A percentile compares a stretch with the other conserved stretches of the same genome.
These are phyloP conservation scores for Monilinia fructigena DNA, from an alignment of 2,329 filamentous ascomycete genomes.

Conservation along the genomic window DNA sequence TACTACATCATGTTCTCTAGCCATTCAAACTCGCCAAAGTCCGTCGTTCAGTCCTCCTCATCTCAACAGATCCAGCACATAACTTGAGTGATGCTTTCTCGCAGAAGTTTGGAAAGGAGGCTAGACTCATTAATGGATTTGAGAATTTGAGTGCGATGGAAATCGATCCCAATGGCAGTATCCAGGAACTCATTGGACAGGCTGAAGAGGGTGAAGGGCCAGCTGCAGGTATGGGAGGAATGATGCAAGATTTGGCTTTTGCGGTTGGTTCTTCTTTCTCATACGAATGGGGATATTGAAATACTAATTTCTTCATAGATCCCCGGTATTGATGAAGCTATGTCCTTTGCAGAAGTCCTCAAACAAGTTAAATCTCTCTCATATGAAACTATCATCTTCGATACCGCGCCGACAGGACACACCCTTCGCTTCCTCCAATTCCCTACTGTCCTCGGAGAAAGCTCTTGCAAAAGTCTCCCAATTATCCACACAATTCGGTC, in stretches of 20 bases:
- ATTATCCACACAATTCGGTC: constrained; percentile 90
- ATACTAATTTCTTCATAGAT: constrained; percentile 59
- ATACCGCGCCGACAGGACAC: constrained; percentile 96
- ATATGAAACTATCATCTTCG: constrained; percentile 99
- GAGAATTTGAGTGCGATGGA: constrained; percentile 97
- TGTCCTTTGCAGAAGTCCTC: constrained; percentile 98
- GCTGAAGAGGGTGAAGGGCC: constrained; percentile 73
- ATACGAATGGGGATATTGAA: background rate
- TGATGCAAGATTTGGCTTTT: constrained; percentile 99
- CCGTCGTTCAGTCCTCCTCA: constrained; percentile 92
- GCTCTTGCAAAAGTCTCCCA: constrained; percentile 96
- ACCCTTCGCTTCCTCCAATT: constrained; percentile 98
- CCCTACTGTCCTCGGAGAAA: constrained; percentile 96
- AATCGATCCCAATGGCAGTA: constrained; percentile 96
- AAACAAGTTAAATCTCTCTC: constrained; percentile 99
- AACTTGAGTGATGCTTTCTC: constrained; percentile 97
- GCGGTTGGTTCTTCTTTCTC: constrained; percentile 58
- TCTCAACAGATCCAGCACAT: constrained; percentile 97
- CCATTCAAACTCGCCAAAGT: constrained; percentile 97
- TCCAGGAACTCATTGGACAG: constrained; percentile 84
- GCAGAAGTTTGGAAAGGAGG: constrained; percentile 99
- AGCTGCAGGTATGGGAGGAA: constrained; percentile 75
- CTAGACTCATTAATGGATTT: constrained; percentile 86
- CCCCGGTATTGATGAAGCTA: constrained; percentile 96
- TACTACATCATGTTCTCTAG: constrained; percentile 97